Evolutionary conservation across 768 basidiomycete genomes (phyloP).

Genomic region (Podaxis sp.): DNA sequence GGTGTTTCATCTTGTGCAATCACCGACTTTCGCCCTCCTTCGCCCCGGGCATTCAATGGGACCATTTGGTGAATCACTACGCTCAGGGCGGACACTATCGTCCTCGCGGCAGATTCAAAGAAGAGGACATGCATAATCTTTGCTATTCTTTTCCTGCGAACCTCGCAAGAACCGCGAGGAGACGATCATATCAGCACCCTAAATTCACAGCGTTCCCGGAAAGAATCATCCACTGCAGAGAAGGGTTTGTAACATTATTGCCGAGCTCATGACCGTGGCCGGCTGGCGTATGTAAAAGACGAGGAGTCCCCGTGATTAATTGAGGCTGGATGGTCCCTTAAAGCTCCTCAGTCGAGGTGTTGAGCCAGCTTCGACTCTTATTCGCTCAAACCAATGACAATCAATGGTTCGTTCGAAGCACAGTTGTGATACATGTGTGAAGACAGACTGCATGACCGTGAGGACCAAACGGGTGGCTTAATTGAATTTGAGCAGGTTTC

Average conservation of each 20-base stretch:
- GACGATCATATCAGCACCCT: background rate
- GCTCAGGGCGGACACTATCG: background rate
- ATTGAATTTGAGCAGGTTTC: background rate
- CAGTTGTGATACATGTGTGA: background rate
- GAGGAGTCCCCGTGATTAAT: background rate
- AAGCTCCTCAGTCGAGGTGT: background rate
- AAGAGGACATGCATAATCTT: background rate
- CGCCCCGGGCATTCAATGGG: conserved; percentile 6
- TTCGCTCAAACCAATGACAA: background rate
- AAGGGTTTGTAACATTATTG: background rate
- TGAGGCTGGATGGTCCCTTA: background rate
- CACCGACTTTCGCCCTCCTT: background rate
- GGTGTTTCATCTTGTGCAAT: conserved; percentile 7
- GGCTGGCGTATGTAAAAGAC: background rate
- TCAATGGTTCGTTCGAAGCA: background rate
- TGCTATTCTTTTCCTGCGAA: background rate
- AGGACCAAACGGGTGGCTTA: background rate
- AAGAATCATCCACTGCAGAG: background rate
- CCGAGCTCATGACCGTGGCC: background rate
- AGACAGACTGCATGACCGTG: background rate
- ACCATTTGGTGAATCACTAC: conserved; percentile 4
- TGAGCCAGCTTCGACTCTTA: background rate
- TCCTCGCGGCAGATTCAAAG: background rate
- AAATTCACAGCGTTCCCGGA: background rate
- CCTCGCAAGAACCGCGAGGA: background rate